Percentiles rank a stretch among this genome's conserved stretches.
Evolutionary conservation across 2,329 filamentous ascomycete species (phyloP).

Genomic region (Botrytis pseudocinerea): DNA sequence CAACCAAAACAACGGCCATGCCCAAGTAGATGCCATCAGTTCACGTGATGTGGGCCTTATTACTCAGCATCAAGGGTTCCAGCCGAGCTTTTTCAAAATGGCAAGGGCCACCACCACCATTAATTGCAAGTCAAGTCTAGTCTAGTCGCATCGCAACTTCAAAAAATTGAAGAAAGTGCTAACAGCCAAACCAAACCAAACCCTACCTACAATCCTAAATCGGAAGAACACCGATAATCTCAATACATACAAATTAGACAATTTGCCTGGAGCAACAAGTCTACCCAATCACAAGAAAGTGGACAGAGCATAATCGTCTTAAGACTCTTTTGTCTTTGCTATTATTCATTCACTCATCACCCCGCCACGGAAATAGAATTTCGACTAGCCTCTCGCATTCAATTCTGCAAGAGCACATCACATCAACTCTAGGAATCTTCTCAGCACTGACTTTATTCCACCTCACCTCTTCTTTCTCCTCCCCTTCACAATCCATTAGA

Average conservation of each 20-base stretch:
- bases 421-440: conserved; percentile 11
- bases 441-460: conserved; percentile 8
- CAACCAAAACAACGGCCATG: background rate
- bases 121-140: conserved; percentile 9
- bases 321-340: conserved; percentile 5
- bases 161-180: conserved; percentile 20
- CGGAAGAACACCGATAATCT: background rate
- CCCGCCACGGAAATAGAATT: conserved; percentile 22
- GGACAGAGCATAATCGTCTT: background rate
- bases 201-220: background rate
- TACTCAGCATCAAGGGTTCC: background rate
- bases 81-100: conserved; percentile 15
- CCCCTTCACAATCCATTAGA: conserved; percentile 15
- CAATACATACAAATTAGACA: background rate
- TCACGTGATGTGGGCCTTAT: background rate
- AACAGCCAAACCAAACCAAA: background rate
- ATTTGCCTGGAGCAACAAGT: conserved; percentile 22
- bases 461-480: background rate
- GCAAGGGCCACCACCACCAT: conserved; percentile 14
- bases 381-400: conserved; percentile 20
- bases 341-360: conserved; percentile 9
- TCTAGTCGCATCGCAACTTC: conserved; percentile 4
- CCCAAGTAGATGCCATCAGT: background rate
- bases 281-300: background rate
- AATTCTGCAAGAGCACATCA: conserved; percentile 21